Evolutionary conservation across 148 eudicot genomes (phyloP), one percentile per base, ranked within the genome.

Genomic region (Nyssa sinensis): DNA sequence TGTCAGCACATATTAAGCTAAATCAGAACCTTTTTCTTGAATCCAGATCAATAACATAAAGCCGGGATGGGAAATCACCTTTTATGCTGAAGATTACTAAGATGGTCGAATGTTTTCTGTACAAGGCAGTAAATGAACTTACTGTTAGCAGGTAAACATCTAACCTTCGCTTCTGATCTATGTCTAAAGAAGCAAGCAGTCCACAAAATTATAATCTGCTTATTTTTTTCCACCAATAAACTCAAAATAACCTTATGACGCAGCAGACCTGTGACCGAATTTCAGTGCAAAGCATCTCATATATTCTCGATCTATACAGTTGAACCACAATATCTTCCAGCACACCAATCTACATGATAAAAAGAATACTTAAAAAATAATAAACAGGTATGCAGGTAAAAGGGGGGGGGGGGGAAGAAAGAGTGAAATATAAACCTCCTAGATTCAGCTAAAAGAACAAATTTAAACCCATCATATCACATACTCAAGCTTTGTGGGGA

Each of bases 201-300:
- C 25, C 14, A 16, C 34, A 59, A 71, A 19, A 28, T 44, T 8
- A 33, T 3, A 27, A 27, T 37, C 7, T 25, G 64, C 44, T 13
- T 64, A n/a, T 29, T 23, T 1, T 62, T 64, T 44, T 10, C 4
- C 19, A 10, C 68, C 60, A 73, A 55, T 41, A 62, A 62, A 73
- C 39, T 62, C 39, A 62, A 66, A 67, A 73, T 32, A 73, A 55
- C 57, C 69, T 41, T 3, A 28, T 49, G 66, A 80, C 73, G 72
- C 28, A 81, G 63, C 88, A 80, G 35, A 89, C 96, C 91, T 95
- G 92, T 74, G 86, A 84, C 64, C 71, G 63, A 35, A 86, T 70
- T 74, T 77, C 77, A 67, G 55, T 69, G 65, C 58, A 72, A 49
- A 88, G 72, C 70, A 81, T 79, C 76, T 88, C 82, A 74, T 86